Evolutionary conservation across 257 asterid genomes (phyloP), one percentile per base, ranked within the genome.

Genomic region (Gentiana straminea): DNA sequence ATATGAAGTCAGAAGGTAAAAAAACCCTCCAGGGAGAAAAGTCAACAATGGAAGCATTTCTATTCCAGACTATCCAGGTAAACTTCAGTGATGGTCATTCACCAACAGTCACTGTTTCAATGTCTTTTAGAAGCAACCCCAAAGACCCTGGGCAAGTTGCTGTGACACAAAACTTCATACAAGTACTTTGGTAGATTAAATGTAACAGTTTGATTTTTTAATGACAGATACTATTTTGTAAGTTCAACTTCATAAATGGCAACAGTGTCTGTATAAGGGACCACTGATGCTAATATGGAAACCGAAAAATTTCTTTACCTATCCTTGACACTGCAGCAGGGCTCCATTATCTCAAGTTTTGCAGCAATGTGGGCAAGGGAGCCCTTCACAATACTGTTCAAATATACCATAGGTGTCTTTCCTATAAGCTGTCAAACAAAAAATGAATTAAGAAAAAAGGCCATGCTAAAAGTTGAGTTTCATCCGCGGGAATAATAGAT

Each of bases 281-380:
- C 35, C 15, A 35, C 34, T 43, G 12, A 54, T 5, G 10, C 32
- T 45, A 43, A 52, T 59, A 33, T 4, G 59, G 50, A 64, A 62
- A 53, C 53, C 32, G 43, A 39, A 50, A 58, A 10, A 37, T 57
- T 56, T 39, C 24, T 81, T 71, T 68, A 86, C 98, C 98, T 91
- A 61, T 91, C 98, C 81, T 86, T 91, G 63, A 86, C 98, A 59
- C 96, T 91, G 81, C 98, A 82, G 58, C 98, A 91, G 35, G 98
- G 96, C 78, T 91, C 98, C 98, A 91, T 91, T 56, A 81, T 82
- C 73, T 91, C 98, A 58, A 91, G 96, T 75, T 86, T 91, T 46
- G 98, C 95, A 51, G 96, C 94, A 54, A 86, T 76, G 69, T 86
- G 85, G 36, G 98, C 96, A 55, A 79, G 94, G 70, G 89, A 82